Percentiles rank a stretch among this genome's conserved stretches.
These are phyloP conservation scores for Neoarthrinium moseri DNA, from an alignment of 2,329 filamentous ascomycete species.

Conservation along the genomic window DNA sequence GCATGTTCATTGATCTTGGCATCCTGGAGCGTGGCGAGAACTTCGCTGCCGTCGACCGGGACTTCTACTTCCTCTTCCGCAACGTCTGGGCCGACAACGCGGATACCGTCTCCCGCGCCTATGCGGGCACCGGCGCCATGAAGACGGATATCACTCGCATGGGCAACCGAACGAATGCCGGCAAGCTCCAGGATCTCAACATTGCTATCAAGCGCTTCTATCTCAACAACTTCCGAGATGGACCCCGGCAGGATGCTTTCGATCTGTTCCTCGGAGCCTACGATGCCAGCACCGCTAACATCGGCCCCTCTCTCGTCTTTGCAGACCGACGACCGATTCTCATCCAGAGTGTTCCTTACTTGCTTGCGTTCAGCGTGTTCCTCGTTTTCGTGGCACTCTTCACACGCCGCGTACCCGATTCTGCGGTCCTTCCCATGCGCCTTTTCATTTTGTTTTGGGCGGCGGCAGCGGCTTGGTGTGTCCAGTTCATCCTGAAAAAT, in stretches of 20 bases:
- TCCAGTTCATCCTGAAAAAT: slow-evolving; percentile 76
- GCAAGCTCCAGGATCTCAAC: slow-evolving; percentile 80
- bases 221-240: slow-evolving; percentile 92
- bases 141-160: slow-evolving; percentile 98
- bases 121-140: slow-evolving; percentile 93
- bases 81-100: slow-evolving; percentile 99
- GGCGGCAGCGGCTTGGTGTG: slow-evolving; percentile 66
- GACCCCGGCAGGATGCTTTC: slow-evolving; percentile 90
- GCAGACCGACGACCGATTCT: slow-evolving; percentile 80
- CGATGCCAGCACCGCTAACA: slow-evolving; percentile 68
- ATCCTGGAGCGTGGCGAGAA: slow-evolving; percentile 73
- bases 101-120: slow-evolving; percentile 87
- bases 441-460: slow-evolving; percentile 81
- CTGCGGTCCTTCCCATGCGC: slow-evolving; percentile 77
- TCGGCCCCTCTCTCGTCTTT: slow-evolving; percentile 74
- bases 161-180: slow-evolving; percentile 81
- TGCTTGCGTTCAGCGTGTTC: slow-evolving; percentile 83
- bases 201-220: slow-evolving; percentile 89
- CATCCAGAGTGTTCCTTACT: slow-evolving; percentile 91
- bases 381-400: slow-evolving; percentile 75
- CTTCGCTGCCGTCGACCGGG: slow-evolving; percentile 72
- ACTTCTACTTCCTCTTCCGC: slow-evolving; percentile 89
- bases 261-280: slow-evolving; percentile 91
- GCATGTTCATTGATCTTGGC: slow-evolving; percentile 83
- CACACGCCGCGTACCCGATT: slow-evolving; percentile 68